Conservation (phyloP, 2,329 filamentous ascomycete species). For the Colletotrichum australisinense region DNA sequence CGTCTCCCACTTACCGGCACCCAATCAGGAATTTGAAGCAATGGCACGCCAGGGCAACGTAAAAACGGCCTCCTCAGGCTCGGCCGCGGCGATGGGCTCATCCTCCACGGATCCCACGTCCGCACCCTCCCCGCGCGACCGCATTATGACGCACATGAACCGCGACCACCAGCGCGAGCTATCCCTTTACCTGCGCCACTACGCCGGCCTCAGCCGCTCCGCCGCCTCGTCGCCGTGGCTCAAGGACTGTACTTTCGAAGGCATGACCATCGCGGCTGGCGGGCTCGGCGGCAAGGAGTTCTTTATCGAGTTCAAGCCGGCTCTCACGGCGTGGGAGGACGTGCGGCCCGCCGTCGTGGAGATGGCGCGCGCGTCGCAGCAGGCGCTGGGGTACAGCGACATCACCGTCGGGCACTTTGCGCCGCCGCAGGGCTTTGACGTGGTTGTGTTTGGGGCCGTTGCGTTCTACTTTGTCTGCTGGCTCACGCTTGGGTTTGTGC, state of each 20-base stretch:
- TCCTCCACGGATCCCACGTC: conserved; percentile 1
- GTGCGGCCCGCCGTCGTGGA: conserved; percentile 77
- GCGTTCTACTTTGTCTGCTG: conserved; percentile 65
- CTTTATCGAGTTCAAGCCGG: conserved; percentile 74
- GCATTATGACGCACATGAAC: conserved; percentile 85
- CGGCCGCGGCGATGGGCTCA: neutral
- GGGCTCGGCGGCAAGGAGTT: conserved; percentile 55
- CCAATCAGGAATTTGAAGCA: neutral
- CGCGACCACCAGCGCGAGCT: conserved; percentile 81
- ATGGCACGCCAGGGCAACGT: conserved; percentile 14
- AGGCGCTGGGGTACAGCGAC: conserved; percentile 68
- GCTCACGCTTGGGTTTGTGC: conserved; percentile 60
- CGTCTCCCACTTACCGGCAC: neutral
- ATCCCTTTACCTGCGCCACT: conserved; percentile 81
- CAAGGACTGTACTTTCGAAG: conserved; percentile 71
- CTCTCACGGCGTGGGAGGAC: conserved; percentile 75
- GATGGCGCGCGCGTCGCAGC: conserved; percentile 70
- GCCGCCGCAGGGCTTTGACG: conserved; percentile 56
- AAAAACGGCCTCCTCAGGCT: neutral
- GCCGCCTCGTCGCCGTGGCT: conserved; percentile 70
- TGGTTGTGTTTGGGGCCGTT: conserved; percentile 66
- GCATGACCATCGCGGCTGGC: conserved; percentile 68
- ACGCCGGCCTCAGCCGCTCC: conserved; percentile 66
- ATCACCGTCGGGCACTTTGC: conserved; percentile 54
- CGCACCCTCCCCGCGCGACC: conserved; percentile 41